Evolutionary conservation across 305 asterid genomes (phyloP), one percentile per base, ranked within the genome.

Genomic region (Nicotiana rustica): DNA sequence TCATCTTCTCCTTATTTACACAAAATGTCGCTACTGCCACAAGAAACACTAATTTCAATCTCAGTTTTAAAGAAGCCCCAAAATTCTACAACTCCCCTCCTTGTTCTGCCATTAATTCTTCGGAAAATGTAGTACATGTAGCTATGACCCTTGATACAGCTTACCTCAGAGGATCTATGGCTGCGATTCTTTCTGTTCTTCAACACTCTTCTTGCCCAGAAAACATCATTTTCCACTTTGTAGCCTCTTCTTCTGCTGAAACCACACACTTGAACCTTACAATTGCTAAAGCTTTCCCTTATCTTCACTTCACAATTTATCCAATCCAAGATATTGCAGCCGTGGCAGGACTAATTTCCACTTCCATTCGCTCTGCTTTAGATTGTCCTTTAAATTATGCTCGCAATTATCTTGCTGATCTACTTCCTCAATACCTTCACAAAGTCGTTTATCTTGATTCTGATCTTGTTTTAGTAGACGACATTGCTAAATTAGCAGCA

Each of bases 351-450:
- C 67, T 92, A 0, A 90, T 95, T 6, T 95, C 99, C 2, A 93
- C 95, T 14, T 94, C 99, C 41, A 95, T 95, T 36, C 90, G 99
- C 47, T 90, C 93, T 2, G 99, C 99, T 35, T 90, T 95, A 1
- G 99, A 95, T 79, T 91, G 97, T 82, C 99, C 99, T 19, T 84
- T 95, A 13, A 95, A 95, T 90, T 95, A 93, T 57, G 99, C 99
- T 10, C 94, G 99, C 0, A 95, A 93, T 83, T 95, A 95, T 86
- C 93, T 95, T 29, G 97, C 95, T 35, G 93, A 88, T 41, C 87
- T 95, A 77, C 93, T 95, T 67, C 98, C 98, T 0, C 13, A 83
- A 1, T 86, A 90, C 85, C 86, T 93, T 21, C 47, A 15, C 0
- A 89, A 85, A 41, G 82, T 92, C 12, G 99, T 93, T 9, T 95